Conservation (phyloP, 306 rosid species). For the Biancaea sappan region DNA sequence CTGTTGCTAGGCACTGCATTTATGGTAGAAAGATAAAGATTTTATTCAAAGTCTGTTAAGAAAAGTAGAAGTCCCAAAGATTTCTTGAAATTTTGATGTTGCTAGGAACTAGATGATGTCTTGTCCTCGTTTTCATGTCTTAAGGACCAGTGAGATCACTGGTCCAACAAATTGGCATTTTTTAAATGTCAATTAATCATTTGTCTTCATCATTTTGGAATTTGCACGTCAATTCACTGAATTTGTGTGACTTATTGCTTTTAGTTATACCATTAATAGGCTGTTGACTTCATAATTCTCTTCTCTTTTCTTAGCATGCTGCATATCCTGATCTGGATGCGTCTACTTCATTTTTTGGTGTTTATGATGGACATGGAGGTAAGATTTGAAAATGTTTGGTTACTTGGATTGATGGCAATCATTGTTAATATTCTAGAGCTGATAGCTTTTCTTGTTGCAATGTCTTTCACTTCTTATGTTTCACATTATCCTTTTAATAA, state of each 20-base stretch:
- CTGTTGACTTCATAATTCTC: conserved; percentile 26
- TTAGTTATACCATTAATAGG: conserved; percentile 9
- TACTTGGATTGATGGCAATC: conserved; percentile 15
- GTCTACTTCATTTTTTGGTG: conserved; percentile 88
- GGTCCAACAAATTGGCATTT: neutral
- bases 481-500: neutral
- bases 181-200: neutral
- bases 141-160: neutral
- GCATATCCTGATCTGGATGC: conserved; percentile 80
- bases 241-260: conserved; percentile 19
- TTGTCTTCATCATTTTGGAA: conserved; percentile 6
- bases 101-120: neutral
- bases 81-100: conserved; percentile 12
- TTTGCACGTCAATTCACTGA: neutral
- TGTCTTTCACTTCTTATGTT: conserved; percentile 3
- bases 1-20: neutral
- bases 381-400: conserved; percentile 32
- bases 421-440: neutral
- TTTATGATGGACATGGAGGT: conserved; percentile 98
- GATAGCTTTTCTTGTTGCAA: neutral
- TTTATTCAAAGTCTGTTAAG: neutral
- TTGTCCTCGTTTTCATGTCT: conserved; percentile 3
- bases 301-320: conserved; percentile 70
- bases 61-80: neutral
- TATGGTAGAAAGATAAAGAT: neutral